Evolutionary conservation across 305 asterid species (phyloP), one percentile per base, ranked within the genome.

Genomic region (Fraxinus albicans): DNA sequence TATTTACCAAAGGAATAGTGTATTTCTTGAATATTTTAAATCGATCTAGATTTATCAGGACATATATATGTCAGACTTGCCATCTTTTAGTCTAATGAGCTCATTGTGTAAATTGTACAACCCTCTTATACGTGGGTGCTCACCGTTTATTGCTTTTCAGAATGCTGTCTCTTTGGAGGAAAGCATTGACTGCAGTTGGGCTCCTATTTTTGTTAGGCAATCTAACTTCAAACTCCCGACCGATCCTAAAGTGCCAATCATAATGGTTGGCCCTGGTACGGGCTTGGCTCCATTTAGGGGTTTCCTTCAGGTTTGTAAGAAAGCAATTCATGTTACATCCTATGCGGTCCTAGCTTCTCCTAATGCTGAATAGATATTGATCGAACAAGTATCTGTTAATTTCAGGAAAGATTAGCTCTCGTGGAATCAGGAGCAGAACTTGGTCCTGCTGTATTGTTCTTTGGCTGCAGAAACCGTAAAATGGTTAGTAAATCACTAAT

Each of bases 231-330:
- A 93, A 85, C 95, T 95, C 73, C 99, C 99, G 21, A 77, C 95
- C 55, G 97, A 95, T 87, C 88, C 96, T 76, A 90, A 89, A 90
- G 91, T 91, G 65, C 99, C 99, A 4, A 79, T 97, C 44, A 86
- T 95, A 81, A 95, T 97, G 99, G 89, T 95, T 8, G 99, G 99
- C 78, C 99, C 99, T 75, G 99, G 99, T 78, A 97, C 99, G 29
- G 99, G 99, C 17, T 88, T 97, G 87, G 99, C 99, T 83, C 99
- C 99, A 27, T 95, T 97, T 80, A 91, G 99, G 83, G 99, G 99
- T 76, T 97, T 97, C 87, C 98, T 97, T 85, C 99, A 95, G 99
- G 99, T 95, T 85, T 44, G 90, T 82, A 17, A 67, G 55, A 74
- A 79, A 79, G 35, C 60, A 29, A 31, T 58, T 75, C 40, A 67